These are phyloP conservation scores for Boeremia lycopersici DNA, from an alignment of 2,329 filamentous ascomycete genomes.

Conservation along the genomic window DNA sequence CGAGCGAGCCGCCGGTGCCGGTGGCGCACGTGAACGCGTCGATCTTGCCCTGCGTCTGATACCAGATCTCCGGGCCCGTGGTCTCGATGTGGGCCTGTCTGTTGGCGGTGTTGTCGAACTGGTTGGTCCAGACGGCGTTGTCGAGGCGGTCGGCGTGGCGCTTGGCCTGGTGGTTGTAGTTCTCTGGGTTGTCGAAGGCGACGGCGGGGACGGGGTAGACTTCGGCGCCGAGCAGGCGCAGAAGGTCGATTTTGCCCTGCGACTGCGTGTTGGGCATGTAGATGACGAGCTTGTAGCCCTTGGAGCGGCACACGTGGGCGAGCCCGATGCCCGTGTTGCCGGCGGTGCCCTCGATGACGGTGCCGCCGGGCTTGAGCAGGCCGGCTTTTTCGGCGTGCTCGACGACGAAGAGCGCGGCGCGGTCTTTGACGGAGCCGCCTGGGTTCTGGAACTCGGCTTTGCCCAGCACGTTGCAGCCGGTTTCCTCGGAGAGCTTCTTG, in stretches of 20 bases:
- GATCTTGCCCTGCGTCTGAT: constrained; percentile 81
- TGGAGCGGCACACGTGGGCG: constrained; percentile 90
- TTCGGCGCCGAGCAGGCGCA: constrained; percentile 89
- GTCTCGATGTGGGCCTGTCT: constrained; percentile 94
- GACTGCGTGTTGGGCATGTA: constrained; percentile 99
- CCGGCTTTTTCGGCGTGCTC: constrained; percentile 90
- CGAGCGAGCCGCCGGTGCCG: constrained; percentile 89
- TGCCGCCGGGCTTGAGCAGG: constrained; percentile 81
- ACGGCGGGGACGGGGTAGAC: constrained; percentile 96
- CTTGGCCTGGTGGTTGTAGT: constrained; percentile 96
- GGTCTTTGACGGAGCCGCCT: constrained; percentile 94
- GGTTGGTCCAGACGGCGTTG: constrained; percentile 97
- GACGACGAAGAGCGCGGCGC: constrained; percentile 91
- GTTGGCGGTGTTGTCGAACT: constrained; percentile 97
- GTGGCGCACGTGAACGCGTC: constrained; percentile 97
- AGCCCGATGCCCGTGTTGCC: constrained; percentile 98
- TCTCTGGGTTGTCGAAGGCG: constrained; percentile 90
- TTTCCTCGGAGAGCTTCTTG: constrained; percentile 85
- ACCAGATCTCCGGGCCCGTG: constrained; percentile 96
- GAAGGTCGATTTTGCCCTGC: constrained; percentile 94
- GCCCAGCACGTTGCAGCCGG: constrained; percentile 90
- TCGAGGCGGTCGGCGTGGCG: constrained; percentile 85
- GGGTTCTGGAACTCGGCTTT: constrained; percentile 99
- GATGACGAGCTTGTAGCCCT: constrained; percentile 93
- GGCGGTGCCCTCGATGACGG: constrained; percentile 94